These are phyloP conservation scores for Zoysia japonica DNA, from an alignment of 176 grass and related monocot genomes.

Conservation along the genomic window DNA sequence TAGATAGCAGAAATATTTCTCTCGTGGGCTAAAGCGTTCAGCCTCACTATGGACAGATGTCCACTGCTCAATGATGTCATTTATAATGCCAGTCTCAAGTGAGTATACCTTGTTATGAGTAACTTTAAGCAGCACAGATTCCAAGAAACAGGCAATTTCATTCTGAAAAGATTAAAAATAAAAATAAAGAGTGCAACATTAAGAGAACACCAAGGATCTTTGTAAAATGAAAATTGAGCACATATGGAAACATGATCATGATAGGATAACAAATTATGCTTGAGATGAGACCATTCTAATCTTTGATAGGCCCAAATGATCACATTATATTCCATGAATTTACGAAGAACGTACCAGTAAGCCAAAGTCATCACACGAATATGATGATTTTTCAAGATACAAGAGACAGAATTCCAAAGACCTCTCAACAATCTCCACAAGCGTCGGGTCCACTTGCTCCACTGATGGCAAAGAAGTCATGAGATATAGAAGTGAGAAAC, in stretches of 20 bases:
- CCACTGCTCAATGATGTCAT: constrained; percentile 63
- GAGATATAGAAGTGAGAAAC: constrained; percentile 37
- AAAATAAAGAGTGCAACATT: constrained; percentile 40
- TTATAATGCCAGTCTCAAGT: constrained; percentile 45
- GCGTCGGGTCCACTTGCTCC: constrained; percentile 63
- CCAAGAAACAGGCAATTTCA: constrained; percentile 57
- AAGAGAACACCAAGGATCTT: constrained; percentile 14
- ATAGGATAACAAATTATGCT: constrained; percentile 15
- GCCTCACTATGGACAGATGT: constrained; percentile 50
- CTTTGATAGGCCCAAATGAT: constrained; percentile 20
- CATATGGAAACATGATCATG: constrained; percentile 31
- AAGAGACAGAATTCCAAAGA: constrained; percentile 77
- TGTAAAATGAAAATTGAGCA: constrained; percentile 27
- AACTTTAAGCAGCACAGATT: constrained; percentile 58
- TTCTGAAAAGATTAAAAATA: constrained; percentile 59
- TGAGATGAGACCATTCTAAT: constrained; percentile 29
- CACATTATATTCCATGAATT: background rate
- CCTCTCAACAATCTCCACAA: constrained; percentile 70
- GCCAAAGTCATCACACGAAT: constrained; percentile 68
- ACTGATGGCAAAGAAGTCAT: constrained; percentile 50
- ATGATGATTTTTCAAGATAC: constrained; percentile 79
- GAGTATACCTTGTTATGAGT: constrained; percentile 43
- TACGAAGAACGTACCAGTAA: constrained; percentile 63
- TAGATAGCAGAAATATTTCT: constrained; percentile 65
- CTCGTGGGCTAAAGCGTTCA: constrained; percentile 44